Conservation (phyloP, 2,329 filamentous ascomycete genomes). For the Dothiorella sarmentorum region DNA sequence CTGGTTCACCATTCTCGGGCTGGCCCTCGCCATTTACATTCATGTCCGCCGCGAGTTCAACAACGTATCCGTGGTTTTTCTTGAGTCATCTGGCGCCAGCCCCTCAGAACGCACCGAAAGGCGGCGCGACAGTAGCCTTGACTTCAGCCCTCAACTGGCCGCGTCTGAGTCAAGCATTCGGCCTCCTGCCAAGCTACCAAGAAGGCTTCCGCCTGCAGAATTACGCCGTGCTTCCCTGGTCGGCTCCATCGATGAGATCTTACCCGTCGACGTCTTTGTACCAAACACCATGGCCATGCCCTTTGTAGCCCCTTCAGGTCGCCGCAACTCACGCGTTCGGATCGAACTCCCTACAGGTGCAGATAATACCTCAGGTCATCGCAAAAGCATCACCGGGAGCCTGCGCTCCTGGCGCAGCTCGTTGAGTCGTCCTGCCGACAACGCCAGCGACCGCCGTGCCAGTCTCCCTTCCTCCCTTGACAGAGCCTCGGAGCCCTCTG, state of each 20-base stretch:
- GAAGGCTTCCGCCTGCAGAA: neutral
- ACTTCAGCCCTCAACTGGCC: neutral
- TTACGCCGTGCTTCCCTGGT: neutral
- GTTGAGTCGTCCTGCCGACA: neutral
- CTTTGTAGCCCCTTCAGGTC: neutral
- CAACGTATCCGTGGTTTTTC: slow-evolving; percentile 1
- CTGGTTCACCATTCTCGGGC: slow-evolving; percentile 58
- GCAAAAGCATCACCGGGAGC: neutral
- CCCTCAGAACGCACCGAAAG: neutral
- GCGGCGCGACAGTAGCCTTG: neutral
- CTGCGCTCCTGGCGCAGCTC: neutral
- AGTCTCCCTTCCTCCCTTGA: neutral
- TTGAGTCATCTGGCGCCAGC: neutral
- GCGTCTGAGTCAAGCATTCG: too few species aligned
- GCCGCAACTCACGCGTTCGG: slow-evolving; percentile 10
- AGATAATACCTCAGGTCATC: neutral
- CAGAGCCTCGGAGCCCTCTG: neutral
- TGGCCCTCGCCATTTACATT: slow-evolving; percentile 67
- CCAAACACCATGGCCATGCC: neutral
- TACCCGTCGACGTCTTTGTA: neutral
- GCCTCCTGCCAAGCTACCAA: neutral
- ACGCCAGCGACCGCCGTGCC: neutral
- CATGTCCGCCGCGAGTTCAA: slow-evolving; percentile 39
- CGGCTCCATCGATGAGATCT: neutral
- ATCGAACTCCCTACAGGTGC: neutral